Base-by-base conservation (phyloP, 2,329 filamentous ascomycete genomes). In the Penicillium sclerotiorum region DNA sequence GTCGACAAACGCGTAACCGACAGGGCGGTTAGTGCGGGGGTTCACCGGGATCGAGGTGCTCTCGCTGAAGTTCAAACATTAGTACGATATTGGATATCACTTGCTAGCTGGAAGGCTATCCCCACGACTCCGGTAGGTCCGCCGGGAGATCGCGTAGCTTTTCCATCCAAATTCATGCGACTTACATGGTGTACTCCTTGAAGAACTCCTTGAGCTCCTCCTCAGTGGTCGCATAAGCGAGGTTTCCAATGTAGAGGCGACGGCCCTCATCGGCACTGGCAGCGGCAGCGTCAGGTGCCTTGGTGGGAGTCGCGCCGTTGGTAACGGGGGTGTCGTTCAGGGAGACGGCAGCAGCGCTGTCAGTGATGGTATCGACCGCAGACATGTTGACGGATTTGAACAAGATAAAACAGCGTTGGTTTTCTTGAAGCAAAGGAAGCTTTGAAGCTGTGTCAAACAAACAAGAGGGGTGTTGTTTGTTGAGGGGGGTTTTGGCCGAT, bases 141-240 rank as follows among this genome's bases (percentile, higher is more conserved):
- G 12, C 15, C 5, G 13, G 13, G n/a, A 22, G n/a, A n/a, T n/a
- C n/a, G n/a, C n/a, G n/a, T n/a, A n/a, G n/a, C n/a, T n/a, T n/a
- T n/a, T n/a, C n/a, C n/a, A 21, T 43, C 6, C 25, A 18, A 22
- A 12, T 25, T 9, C 15, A 27, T n/a, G 1, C 8, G 8, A 89
- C 93, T 84, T 85, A 99, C 94, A 99, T 90, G 82, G 94, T 88
- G 84, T 96, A 97, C 78, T 87, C 89, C 84, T 94, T 93, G 88
- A 99, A 99, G 85, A 99, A 99, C 69, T 94, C 89, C 84, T 95
- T 96, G 85, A 99, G 90, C 87, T 96, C 91, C 88, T 89, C 94
- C 89, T 97, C 94, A 77, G 91, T 96, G 87, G 94, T 97, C 87
- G 93, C 92, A 78, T 99, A 99, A 72, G 94, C 94, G 86, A 99